Base-by-base conservation (phyloP, 495 filamentous ascomycete species). In the Lophiotrema nucula region DNA sequence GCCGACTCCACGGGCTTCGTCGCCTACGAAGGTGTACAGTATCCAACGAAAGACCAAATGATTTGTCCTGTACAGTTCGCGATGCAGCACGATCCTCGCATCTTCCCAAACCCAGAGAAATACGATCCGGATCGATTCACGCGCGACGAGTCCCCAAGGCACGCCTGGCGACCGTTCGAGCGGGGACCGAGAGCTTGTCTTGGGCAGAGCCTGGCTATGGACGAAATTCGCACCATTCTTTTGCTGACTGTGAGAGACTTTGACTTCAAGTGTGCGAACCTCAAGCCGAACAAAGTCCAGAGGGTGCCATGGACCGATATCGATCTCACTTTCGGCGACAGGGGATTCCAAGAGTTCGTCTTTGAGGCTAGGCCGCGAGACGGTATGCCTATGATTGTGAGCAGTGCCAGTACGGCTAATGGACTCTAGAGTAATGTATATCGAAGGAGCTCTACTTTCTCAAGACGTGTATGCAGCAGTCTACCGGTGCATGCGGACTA, bases 51-150 rank as follows among this genome's bases (percentile, higher is more conserved):
- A 26, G 56, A 22, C 19, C 51, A 49, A 2, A 56, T 61, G 44
- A 28, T 56, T 6, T 26, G 12, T 25, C 49, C 46, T 0, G 42
- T 44, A 10, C 57, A 50, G 27, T 46, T 47, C 25, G 41, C 53
- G 26, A 58, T 62, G 58, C 63, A 66, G 16, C 2, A 10, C 21
- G 22, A 63, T 42, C 47, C 58, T 3, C n/a, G 23, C 2, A 16
- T 53, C 39, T 66, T 61, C 51, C 64, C 59, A 3, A 59, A 58
- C 31, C 48, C 64, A 8, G 16, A 26, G 1, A 19, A 48, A 12
- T 67, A 63, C 60, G 48, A 53, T 33, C 64, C 60, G 11, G 64
- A 67, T 22, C 54, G 64, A 6, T 67, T 46, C 18, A 11, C 37
- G 0, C 33, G 22, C 8, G 24, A 45, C 16, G 51, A 60, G 8